Base-by-base conservation (phyloP, 108 stramenopile genomes). In the Stephanodiscus triporus region DNA sequence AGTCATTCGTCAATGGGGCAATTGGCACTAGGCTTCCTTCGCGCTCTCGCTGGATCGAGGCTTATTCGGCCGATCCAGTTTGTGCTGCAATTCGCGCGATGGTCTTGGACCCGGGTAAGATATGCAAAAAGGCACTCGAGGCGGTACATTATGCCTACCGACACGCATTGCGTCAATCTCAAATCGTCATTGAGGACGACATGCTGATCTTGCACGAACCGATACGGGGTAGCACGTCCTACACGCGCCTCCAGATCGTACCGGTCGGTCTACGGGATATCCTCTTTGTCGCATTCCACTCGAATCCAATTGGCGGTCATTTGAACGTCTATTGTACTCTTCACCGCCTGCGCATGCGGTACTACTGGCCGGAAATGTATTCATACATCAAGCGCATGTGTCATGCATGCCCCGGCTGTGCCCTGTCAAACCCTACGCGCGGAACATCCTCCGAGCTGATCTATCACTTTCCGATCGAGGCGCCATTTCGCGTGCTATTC, bases 211-310 rank as follows among this genome's bases (percentile, higher is more conserved):
- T 66, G 2, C 40, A 36, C 17, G 64, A 75, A 24, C 56, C 65
- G 4, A 24, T 75, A 0, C n/a, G 38, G 0, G 54, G 67, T 4
- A 22, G 16, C 37, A 6, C 53, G 3, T 66, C 60, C 0, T 58
- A 64, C 63, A 38, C 36, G 0, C 49, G 37, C 8, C 59, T 73
- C 22, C 55, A 36, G 30, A n/a, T 59, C n/a, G 55, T 75, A 2
- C 57, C 65, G 1, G 4, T 6, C 5, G 19, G 24, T 24, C 29
- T 75, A 45, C 30, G 47, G 7, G 40, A 75, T 16, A 75, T 75
- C 4, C 19, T 75, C 3, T 75, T 75, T 26, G 55, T 66, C 56
- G 72, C 72, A 1, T 73, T 73, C 22, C 63, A 73, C 43, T 40
- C 32, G 32, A 34, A 34, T 34, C 32, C 20, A 71, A 60, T 56